These are phyloP conservation scores for Begonia loranthoides DNA, from an alignment of 306 rosid species.

Conservation along the genomic window DNA sequence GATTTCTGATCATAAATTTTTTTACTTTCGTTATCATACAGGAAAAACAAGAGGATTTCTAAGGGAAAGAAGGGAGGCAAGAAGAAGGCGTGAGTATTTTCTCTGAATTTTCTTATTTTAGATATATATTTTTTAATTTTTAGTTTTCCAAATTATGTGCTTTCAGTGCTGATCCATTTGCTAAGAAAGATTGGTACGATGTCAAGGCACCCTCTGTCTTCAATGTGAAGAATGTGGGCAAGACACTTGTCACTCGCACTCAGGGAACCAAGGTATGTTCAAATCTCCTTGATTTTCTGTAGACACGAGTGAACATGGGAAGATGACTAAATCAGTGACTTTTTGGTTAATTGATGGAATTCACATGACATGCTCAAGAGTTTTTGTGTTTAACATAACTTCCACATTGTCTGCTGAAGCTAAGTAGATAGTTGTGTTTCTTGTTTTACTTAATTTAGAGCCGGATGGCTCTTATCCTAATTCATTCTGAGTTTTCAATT, in stretches of 20 bases:
- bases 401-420: too few relatives aligned
- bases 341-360: neutral
- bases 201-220: constrained; percentile 25
- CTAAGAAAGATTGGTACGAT: constrained; percentile 31
- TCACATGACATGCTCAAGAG: too few relatives aligned
- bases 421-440: too few relatives aligned
- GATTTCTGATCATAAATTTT: too few relatives aligned
- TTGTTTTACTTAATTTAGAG: too few relatives aligned
- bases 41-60: constrained; percentile 32
- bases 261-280: constrained; percentile 27
- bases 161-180: constrained; percentile 23
- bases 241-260: constrained; percentile 29
- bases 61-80: constrained; percentile 38
- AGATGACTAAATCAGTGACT: neutral
- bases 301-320: neutral
- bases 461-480: too few relatives aligned
- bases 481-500: too few relatives aligned
- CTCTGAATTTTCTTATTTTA: neutral
- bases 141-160: neutral
- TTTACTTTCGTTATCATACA: constrained; percentile 9
- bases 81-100: constrained; percentile 28
- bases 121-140: neutral
- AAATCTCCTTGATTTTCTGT: neutral
- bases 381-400: too few relatives aligned
- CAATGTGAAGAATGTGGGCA: constrained; percentile 19